Conservation (phyloP, 108 stramenopile genomes). For the Discostella stelligeroides region DNA sequence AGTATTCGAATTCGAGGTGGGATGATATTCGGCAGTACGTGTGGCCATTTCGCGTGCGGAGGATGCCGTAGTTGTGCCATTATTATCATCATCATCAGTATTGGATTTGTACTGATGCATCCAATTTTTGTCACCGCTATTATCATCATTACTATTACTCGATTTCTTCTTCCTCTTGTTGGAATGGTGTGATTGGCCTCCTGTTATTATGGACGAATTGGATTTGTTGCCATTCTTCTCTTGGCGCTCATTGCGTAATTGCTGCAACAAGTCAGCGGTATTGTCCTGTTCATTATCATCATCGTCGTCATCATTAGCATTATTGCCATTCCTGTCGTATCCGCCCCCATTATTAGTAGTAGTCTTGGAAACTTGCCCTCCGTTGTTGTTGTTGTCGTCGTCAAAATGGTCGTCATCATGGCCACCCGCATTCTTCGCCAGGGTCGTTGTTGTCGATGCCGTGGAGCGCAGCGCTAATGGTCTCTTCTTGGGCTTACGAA, state of each 20-base stretch:
- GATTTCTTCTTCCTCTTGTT: constrained; percentile 6
- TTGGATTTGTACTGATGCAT: constrained; percentile 60
- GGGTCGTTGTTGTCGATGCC: constrained; percentile 25
- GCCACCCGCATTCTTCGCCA: not conserved
- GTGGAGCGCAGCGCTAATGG: constrained; percentile 24
- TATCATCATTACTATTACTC: not conserved
- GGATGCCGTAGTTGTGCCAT: constrained; percentile 12
- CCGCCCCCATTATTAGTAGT: constrained; percentile 12
- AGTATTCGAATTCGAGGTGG: too few species aligned
- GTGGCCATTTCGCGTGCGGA: constrained; percentile 60
- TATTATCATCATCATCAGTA: constrained; percentile 16
- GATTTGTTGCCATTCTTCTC: constrained; percentile 20
- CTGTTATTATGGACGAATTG: too few species aligned
- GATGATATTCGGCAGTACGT: constrained; percentile 62
- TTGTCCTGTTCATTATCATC: constrained; percentile 47
- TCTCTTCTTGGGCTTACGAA: constrained; percentile 70
- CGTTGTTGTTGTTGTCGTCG: too few species aligned
- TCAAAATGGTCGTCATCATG: not conserved
- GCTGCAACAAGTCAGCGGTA: constrained; percentile 37
- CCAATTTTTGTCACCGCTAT: constrained; percentile 1
- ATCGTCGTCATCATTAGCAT: constrained; percentile 1
- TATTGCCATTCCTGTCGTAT: constrained; percentile 14
- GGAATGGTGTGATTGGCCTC: not conserved
- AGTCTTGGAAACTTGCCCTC: not conserved
- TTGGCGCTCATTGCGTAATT: constrained; percentile 60